Conservation (phyloP, 2,329 filamentous ascomycete genomes). For the Penicillium sp. region DNA sequence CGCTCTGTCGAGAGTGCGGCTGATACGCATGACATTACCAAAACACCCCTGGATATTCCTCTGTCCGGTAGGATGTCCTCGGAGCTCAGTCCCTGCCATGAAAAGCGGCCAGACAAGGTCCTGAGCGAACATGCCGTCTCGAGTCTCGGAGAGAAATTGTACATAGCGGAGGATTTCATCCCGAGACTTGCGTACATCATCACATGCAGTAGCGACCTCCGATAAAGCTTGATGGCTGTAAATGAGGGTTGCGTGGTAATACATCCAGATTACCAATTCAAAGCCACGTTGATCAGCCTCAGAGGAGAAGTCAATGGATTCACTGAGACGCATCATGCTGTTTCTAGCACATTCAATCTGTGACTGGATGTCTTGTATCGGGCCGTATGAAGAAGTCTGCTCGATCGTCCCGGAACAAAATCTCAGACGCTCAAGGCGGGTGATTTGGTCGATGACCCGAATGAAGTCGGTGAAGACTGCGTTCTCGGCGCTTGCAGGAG, state of each 20-base stretch:
- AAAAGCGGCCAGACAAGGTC: slow-evolving; percentile 25
- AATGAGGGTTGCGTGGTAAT: slow-evolving; percentile 16
- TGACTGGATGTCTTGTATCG: not conserved
- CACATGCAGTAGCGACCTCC: not conserved
- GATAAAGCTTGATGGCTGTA: slow-evolving; percentile 17
- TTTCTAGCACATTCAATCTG: slow-evolving; percentile 3
- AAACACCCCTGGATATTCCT: slow-evolving; percentile 1
- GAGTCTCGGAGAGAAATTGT: slow-evolving; percentile 6
- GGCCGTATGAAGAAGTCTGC: not conserved
- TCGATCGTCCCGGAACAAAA: not conserved
- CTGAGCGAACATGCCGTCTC: slow-evolving; percentile 15
- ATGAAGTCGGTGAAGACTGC: slow-evolving; percentile 17
- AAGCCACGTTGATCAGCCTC: slow-evolving; percentile 12
- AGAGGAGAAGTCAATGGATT: slow-evolving; percentile 3
- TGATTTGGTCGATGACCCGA: slow-evolving; percentile 16
- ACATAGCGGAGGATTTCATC: slow-evolving; percentile 10
- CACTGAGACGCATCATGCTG: slow-evolving; percentile 2
- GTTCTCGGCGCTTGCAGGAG: slow-evolving; percentile 7
- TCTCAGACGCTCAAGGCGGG: slow-evolving; percentile 10
- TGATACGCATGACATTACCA: slow-evolving; percentile 8
- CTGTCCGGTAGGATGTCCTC: slow-evolving; percentile 1
- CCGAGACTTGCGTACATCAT: slow-evolving; percentile 1
- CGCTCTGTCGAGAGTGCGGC: slow-evolving; percentile 6
- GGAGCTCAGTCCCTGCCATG: slow-evolving; percentile 21
- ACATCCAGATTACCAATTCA: slow-evolving; percentile 12